phyloP scores from a whole-genome alignment of 2,329 filamentous ascomycete species.

The Escovopsis sp. region DNA sequence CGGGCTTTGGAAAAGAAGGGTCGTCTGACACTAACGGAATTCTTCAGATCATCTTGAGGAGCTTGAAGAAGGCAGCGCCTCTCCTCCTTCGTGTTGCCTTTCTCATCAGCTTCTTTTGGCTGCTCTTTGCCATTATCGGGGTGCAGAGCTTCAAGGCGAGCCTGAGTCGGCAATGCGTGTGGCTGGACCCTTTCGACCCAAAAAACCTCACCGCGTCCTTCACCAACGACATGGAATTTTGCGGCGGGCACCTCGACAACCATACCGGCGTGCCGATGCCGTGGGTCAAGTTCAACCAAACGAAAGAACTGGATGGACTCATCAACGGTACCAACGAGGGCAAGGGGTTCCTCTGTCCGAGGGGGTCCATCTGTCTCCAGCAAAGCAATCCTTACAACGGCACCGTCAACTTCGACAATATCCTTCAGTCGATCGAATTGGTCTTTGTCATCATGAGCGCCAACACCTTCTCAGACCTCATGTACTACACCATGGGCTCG shows the following conservation, averaged over 20 bases:
- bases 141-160: slow-evolving; percentile 92
- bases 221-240: slow-evolving; percentile 57
- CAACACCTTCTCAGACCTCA: slow-evolving; percentile 88
- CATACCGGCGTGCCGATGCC: slow-evolving; percentile 40
- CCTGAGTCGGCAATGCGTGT: slow-evolving; percentile 61
- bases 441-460: slow-evolving; percentile 98
- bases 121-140: slow-evolving; percentile 90
- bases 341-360: slow-evolving; percentile 83
- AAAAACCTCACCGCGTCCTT: slow-evolving; percentile 39
- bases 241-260: slow-evolving; percentile 64
- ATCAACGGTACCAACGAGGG: slow-evolving; percentile 32
- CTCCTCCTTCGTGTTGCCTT: slow-evolving; percentile 86
- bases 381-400: slow-evolving; percentile 63
- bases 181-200: slow-evolving; percentile 49
- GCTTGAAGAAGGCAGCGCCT: slow-evolving; percentile 88
- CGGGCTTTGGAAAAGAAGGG: neutral
- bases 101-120: slow-evolving; percentile 92
- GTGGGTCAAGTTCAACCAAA: slow-evolving; percentile 41
- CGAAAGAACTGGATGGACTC: slow-evolving; percentile 29
- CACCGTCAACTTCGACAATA: slow-evolving; percentile 91
- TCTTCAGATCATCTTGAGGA: slow-evolving; percentile 69
- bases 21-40: slow-evolving; percentile 4
- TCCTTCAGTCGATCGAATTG: slow-evolving; percentile 76
- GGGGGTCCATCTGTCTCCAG: slow-evolving; percentile 70
- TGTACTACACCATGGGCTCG: slow-evolving; percentile 85